Conservation (phyloP, 768 basidiomycete species). For the Symmetrospora coprosmae region DNA sequence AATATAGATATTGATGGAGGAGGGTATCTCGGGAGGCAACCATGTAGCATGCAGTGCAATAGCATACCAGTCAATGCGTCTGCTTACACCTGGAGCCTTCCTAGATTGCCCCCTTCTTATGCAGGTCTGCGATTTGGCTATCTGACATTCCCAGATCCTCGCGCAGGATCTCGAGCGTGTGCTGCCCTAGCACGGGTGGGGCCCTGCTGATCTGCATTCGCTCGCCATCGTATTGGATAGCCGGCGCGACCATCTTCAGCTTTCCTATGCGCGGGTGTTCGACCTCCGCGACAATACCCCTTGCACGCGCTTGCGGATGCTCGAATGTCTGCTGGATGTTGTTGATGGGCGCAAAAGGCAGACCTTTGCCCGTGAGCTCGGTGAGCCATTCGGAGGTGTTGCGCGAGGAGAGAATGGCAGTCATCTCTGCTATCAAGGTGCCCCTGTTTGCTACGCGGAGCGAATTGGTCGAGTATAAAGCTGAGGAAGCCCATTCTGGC, state of each 20-base stretch:
- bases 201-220: constrained; percentile 29
- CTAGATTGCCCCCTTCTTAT: constrained; percentile 17
- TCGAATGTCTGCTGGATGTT: constrained; percentile 75
- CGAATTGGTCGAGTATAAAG: constrained; percentile 58
- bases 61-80: too few relatives aligned
- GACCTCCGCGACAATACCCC: constrained; percentile 60
- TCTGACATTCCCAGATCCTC: constrained; percentile 28
- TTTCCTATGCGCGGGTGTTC: constrained; percentile 60
- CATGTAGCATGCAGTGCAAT: too few relatives aligned
- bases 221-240: constrained; percentile 30
- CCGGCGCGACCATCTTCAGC: constrained; percentile 30
- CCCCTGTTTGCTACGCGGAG: constrained; percentile 60
- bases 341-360: constrained; percentile 84
- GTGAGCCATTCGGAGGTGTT: constrained; percentile 61
- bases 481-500: constrained; percentile 49
- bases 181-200: constrained; percentile 31
- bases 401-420: constrained; percentile 46
- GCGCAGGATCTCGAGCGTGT: constrained; percentile 30
- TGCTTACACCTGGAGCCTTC: too few relatives aligned
- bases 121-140: constrained; percentile 22
- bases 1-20: not conserved
- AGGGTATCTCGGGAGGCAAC: too few relatives aligned
- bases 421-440: constrained; percentile 56
- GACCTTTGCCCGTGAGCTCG: constrained; percentile 63
- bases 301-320: constrained; percentile 70